phyloP scores from a whole-genome alignment of 2,329 filamentous ascomycete species.

The Magnaporthales sp. region DNA sequence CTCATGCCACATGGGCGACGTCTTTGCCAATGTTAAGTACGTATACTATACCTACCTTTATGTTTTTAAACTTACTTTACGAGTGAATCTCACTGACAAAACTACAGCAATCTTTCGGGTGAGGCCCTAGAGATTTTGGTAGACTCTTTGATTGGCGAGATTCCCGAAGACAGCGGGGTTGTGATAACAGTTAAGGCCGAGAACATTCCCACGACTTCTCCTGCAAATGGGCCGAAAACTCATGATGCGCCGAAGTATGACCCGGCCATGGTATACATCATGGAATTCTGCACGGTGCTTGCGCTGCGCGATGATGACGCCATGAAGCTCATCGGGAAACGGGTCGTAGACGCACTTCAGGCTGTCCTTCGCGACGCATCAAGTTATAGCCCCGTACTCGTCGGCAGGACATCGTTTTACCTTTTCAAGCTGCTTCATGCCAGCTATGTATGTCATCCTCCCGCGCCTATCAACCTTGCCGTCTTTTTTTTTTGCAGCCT shows the following conservation, averaged over 20 bases:
- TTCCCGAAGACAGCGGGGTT: constrained; percentile 69
- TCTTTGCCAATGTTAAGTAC: constrained; percentile 77
- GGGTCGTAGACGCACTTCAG: constrained; percentile 72
- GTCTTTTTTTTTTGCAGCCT: background rate
- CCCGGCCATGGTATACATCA: constrained; percentile 77
- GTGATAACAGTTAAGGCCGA: constrained; percentile 92
- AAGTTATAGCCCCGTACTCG: constrained; percentile 72
- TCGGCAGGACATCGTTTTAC: constrained; percentile 81
- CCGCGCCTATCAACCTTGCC: background rate
- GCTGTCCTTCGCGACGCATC: constrained; percentile 70
- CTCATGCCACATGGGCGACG: constrained; percentile 73
- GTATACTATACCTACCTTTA: constrained; percentile 18
- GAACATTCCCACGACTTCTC: constrained; percentile 44
- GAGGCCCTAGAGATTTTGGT: constrained; percentile 41
- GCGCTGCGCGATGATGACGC: constrained; percentile 68
- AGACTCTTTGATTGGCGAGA: constrained; percentile 64
- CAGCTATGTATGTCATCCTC: constrained; percentile 63
- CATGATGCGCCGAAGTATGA: constrained; percentile 63
- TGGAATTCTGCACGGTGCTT: constrained; percentile 81
- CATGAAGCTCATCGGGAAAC: constrained; percentile 64
- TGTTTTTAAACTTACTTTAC: background rate
- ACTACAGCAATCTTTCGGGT: constrained; percentile 27
- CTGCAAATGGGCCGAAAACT: constrained; percentile 51
- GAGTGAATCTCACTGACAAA: constrained; percentile 6
- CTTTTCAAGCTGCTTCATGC: constrained; percentile 71